Conservation (phyloP, 208 protist genomes). For the Leishmania guyanensis region DNA sequence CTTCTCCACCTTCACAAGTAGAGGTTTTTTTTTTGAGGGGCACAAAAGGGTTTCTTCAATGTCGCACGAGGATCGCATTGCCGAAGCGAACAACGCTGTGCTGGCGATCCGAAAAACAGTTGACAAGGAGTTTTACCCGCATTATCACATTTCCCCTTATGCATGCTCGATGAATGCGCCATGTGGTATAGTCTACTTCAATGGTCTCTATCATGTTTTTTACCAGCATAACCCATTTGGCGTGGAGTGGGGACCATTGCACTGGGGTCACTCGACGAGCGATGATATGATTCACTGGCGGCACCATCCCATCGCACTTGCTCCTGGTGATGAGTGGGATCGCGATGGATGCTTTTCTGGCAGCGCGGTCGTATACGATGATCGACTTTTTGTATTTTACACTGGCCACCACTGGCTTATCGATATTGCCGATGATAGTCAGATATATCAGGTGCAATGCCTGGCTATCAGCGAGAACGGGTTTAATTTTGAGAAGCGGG, state of each 20-base stretch:
- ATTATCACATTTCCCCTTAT: slow-evolving; percentile 61
- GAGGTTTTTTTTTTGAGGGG: no score
- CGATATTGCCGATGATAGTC: slow-evolving; percentile 37
- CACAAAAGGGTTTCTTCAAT: not conserved
- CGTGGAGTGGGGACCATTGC: slow-evolving; percentile 53
- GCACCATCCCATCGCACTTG: slow-evolving; percentile 58
- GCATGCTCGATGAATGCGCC: slow-evolving; percentile 58
- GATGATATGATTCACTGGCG: slow-evolving; percentile 48
- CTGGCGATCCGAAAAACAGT: slow-evolving; percentile 40
- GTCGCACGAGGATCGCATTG: slow-evolving; percentile 47
- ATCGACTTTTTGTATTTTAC: slow-evolving; percentile 63
- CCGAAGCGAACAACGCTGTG: slow-evolving; percentile 50
- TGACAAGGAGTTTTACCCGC: slow-evolving; percentile 50
- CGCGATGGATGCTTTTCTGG: slow-evolving; percentile 64
- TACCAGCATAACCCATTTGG: slow-evolving; percentile 56
- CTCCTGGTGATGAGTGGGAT: slow-evolving; percentile 66
- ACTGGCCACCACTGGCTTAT: slow-evolving; percentile 68
- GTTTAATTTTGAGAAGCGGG: slow-evolving; percentile 64
- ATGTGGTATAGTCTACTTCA: slow-evolving; percentile 50
- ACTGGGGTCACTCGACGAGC: slow-evolving; percentile 54
- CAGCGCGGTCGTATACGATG: slow-evolving; percentile 46
- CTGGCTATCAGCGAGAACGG: slow-evolving; percentile 73
- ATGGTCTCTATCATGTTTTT: slow-evolving; percentile 63
- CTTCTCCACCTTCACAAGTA: no score
- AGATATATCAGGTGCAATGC: slow-evolving; percentile 73